Percentiles rank a stretch among this genome's conserved stretches.
Evolutionary conservation across 2,329 filamentous ascomycete species (phyloP).

Genomic region (Simplicillium sp.): DNA sequence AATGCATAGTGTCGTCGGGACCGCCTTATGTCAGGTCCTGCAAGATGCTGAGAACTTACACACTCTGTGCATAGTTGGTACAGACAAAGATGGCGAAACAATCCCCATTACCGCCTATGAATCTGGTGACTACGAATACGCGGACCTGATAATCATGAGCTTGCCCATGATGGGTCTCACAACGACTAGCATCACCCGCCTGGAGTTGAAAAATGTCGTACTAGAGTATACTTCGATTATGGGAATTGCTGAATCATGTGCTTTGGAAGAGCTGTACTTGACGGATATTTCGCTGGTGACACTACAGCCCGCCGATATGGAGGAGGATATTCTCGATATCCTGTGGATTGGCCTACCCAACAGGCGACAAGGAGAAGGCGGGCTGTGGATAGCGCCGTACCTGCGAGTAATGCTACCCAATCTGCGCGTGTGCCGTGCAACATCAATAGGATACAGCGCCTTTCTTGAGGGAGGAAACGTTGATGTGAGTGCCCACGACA

Average conservation of each 20-base stretch:
- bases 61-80: constrained; percentile 12
- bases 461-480: constrained; percentile 23
- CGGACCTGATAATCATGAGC: too few relatives aligned
- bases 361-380: constrained; percentile 22
- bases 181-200: constrained; percentile 19
- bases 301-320: constrained; percentile 21
- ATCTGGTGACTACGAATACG: too few relatives aligned
- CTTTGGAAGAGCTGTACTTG: constrained; percentile 32
- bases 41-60: constrained; percentile 32
- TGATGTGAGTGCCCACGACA: constrained; percentile 24
- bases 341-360: constrained; percentile 39
- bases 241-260: too few relatives aligned
- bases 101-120: too few relatives aligned
- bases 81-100: too few relatives aligned
- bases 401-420: constrained; percentile 24
- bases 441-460: constrained; percentile 32
- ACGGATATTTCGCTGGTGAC: constrained; percentile 35
- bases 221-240: neutral
- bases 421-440: constrained; percentile 32
- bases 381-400: constrained; percentile 31
- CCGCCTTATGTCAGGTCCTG: constrained; percentile 40
- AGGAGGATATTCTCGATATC: constrained; percentile 21
- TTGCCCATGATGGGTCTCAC: too few relatives aligned
- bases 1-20: constrained; percentile 27
- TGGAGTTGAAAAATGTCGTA: constrained; percentile 34